These are phyloP conservation scores for Onygena corvina DNA, from an alignment of 2,329 filamentous ascomycete species.

Conservation along the genomic window DNA sequence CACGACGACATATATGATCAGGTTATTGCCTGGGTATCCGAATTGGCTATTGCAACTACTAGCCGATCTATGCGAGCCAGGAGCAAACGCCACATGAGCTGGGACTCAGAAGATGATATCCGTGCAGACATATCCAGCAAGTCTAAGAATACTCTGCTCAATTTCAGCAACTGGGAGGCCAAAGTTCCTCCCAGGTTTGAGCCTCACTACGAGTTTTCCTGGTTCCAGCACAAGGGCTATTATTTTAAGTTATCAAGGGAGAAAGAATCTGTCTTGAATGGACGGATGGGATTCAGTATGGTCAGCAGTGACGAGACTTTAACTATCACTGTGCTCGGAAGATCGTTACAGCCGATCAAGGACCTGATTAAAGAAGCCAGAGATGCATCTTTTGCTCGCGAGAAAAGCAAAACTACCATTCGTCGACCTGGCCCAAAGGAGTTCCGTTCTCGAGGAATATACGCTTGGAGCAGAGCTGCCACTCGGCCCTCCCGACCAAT, in stretches of 20 bases:
- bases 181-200: constrained; percentile 39
- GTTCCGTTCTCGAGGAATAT: constrained; percentile 13
- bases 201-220: constrained; percentile 37
- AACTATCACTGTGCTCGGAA: constrained; percentile 37
- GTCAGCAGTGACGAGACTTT: constrained; percentile 31
- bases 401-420: constrained; percentile 36
- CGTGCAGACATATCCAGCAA: constrained; percentile 20
- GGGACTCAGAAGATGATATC: constrained; percentile 33
- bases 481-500: constrained; percentile 46
- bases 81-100: constrained; percentile 43
- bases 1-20: constrained; percentile 49
- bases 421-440: constrained; percentile 36
- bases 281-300: constrained; percentile 14
- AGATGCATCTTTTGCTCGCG: constrained; percentile 32
- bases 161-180: constrained; percentile 40
- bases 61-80: constrained; percentile 46
- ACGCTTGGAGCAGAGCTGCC: constrained; percentile 16
- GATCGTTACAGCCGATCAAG: constrained; percentile 39
- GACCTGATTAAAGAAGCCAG: constrained; percentile 36
- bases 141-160: constrained; percentile 32
- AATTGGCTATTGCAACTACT: constrained; percentile 41
- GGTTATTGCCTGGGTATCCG: constrained; percentile 48
- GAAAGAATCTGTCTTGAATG: constrained; percentile 20
- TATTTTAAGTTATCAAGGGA: constrained; percentile 34
- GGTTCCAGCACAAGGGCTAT: constrained; percentile 34